phyloP scores from a whole-genome alignment of 1,284 basidiomycete species.

The Moesziomyces globuligerus region DNA sequence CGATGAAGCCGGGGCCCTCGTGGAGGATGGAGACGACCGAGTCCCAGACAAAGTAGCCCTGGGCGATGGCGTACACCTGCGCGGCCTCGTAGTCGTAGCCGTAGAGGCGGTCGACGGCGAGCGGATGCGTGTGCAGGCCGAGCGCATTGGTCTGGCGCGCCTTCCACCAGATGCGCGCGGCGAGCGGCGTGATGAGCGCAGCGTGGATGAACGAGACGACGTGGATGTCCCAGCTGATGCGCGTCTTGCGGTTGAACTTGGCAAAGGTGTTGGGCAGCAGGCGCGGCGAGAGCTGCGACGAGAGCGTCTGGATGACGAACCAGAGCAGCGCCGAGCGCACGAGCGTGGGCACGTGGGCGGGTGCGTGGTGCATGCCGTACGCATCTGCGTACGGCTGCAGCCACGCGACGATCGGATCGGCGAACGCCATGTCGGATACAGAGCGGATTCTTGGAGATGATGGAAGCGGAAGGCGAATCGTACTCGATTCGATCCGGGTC shows the following conservation, averaged over 20 bases:
- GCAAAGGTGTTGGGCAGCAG: constrained; percentile 64
- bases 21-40: constrained; percentile 61
- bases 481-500: too few relatives aligned
- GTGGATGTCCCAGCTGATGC: constrained; percentile 67
- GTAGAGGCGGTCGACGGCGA: constrained; percentile 56
- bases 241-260: constrained; percentile 54
- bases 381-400: constrained; percentile 50
- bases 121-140: constrained; percentile 29
- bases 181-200: constrained; percentile 53
- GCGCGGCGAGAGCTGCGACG: constrained; percentile 52
- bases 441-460: neutral
- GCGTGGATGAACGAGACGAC: constrained; percentile 64
- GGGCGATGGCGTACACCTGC: constrained; percentile 59
- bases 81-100: constrained; percentile 61
- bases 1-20: constrained; percentile 68
- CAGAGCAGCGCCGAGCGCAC: constrained; percentile 60
- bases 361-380: constrained; percentile 57
- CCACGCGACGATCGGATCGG: constrained; percentile 33
- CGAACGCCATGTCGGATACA: constrained; percentile 11
- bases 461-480: neutral
- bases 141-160: constrained; percentile 47
- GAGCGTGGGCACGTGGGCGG: constrained; percentile 58
- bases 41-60: constrained; percentile 66
- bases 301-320: constrained; percentile 63
- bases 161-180: constrained; percentile 51